Evolutionary conservation across 345 rosid genomes (phyloP).

Genomic region (Durio zibethinus): DNA sequence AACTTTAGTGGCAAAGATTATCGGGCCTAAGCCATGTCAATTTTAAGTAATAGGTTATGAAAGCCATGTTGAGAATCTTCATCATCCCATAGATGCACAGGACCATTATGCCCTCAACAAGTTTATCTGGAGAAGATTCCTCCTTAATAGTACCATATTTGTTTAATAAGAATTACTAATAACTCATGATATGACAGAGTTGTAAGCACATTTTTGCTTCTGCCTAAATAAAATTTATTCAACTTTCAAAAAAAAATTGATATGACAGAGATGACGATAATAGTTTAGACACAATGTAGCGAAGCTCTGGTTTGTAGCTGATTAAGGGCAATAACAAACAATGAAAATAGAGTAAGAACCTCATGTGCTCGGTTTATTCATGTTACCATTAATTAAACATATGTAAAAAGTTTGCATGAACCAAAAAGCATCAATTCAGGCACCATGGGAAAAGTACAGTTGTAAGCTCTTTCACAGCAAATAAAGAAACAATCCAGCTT

Average conservation of each 20-base stretch:
- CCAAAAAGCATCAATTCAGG: not conserved
- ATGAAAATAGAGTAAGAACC: not conserved
- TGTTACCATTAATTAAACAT: not conserved
- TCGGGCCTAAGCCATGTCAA: not conserved
- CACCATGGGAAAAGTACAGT: not conserved
- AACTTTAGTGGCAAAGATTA: not conserved
- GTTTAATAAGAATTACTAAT: not conserved
- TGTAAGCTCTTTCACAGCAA: not conserved
- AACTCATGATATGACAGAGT: not conserved
- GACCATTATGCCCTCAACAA: not conserved
- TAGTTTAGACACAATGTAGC: not conserved
- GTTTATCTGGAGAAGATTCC: not conserved
- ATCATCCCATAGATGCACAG: not conserved
- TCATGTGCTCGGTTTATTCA: not conserved
- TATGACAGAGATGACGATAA: not conserved
- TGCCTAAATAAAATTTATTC: too few species aligned
- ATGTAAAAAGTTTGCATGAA: not conserved
- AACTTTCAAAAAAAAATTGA: too few species aligned
- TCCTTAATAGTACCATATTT: not conserved
- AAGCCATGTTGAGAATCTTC: not conserved
- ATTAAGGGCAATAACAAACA: not conserved
- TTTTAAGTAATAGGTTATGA: not conserved
- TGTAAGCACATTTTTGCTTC: too few species aligned
- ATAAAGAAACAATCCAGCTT: constrained; percentile 26
- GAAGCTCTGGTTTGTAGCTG: not conserved